Evolutionary conservation across 1,139 yeast genomes (phyloP), one percentile per base, ranked within the genome.

Genomic region (Yamadazyma diddensiae): DNA sequence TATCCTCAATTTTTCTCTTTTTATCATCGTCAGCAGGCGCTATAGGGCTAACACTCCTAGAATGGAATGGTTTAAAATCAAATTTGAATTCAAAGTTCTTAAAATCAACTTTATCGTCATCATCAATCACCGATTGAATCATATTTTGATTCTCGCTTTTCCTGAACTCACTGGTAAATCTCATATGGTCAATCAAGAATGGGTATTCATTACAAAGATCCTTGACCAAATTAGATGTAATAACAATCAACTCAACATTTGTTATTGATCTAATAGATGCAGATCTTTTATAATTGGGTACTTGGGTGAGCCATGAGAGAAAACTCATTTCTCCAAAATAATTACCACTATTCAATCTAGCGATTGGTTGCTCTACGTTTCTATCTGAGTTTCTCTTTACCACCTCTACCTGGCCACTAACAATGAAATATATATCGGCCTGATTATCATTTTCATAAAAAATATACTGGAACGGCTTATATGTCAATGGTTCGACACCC

Each of bases 291-390:
- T 45, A 47, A 10, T 46, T 44, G 11, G 52, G 51, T 9, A 55
- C 46, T 23, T 58, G 54, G 9, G 68, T 59, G 15, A 81, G 55
- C 20, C 72, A 65, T 3, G 77, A 64, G 25, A 82, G 56, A 46
- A 82, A 82, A 1, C 86, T 75, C 79, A 82, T 77, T 52, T 82
- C 92, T 16, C 94, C 94, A 57, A 83, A 81, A 53, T 79, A 82
- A 26, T 78, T 70, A 7, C 85, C 87, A 7, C 74, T 57, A 3
- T 75, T 70, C 24, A 82, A 58, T 38, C 84, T 67, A 1, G 85
- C 88, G 26, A 78, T 55, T 11, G 53, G 46, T 23, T 33, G 30
- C 20, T 43, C 45, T n/a, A 24, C 26, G 6, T 38, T 31, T 15
- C 48, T 38, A 13, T 37, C 36, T 5, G 46, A 42, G 17, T 46